A percentile compares a stretch with the other conserved stretches of the same genome.
These are phyloP conservation scores for Trypanosoma mega DNA, from an alignment of 208 protist species.

Conservation along the genomic window DNA sequence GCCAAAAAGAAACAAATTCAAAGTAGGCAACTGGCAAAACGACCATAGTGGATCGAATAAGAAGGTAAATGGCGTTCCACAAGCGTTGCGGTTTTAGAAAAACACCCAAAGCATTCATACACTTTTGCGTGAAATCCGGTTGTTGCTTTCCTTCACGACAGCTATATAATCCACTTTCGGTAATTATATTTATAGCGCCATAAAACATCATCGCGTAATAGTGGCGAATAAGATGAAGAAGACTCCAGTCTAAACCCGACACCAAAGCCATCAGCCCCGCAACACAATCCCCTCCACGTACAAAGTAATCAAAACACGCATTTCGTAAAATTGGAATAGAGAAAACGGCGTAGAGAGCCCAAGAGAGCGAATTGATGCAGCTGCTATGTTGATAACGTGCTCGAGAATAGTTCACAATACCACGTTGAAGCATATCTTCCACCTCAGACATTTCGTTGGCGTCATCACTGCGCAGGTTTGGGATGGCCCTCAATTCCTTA, in stretches of 20 bases:
- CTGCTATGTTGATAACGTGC: constrained; percentile 65
- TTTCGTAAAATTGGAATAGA: constrained; percentile 57
- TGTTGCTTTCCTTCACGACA: constrained; percentile 8
- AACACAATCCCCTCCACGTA: constrained; percentile 81
- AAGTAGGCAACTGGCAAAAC: constrained; percentile 56
- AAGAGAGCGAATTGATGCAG: constrained; percentile 92
- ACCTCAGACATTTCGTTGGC: constrained; percentile 46
- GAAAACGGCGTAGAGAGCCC: constrained; percentile 91
- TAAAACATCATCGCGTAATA: constrained; percentile 86
- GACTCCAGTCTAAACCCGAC: constrained; percentile 66
- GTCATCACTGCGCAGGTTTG: constrained; percentile 36
- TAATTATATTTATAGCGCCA: constrained; percentile 51
- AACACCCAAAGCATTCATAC: constrained; percentile 52
- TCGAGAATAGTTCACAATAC: constrained; percentile 59
- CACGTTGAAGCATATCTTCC: constrained; percentile 56
- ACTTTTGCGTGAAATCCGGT: constrained; percentile 26
- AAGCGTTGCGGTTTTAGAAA: constrained; percentile 60
- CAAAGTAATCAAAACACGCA: constrained; percentile 92
- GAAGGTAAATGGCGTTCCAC: constrained; percentile 48
- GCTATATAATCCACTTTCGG: constrained; percentile 40
- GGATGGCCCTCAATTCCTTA: constrained; percentile 58
- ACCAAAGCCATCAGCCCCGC: constrained; percentile 85
- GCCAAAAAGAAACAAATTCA: constrained; percentile 85
- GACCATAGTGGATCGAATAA: constrained; percentile 55
- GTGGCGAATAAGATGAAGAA: constrained; percentile 71